These are phyloP conservation scores for Malassezia sp. DNA, from an alignment of 1,284 basidiomycete species.

Conservation along the genomic window DNA sequence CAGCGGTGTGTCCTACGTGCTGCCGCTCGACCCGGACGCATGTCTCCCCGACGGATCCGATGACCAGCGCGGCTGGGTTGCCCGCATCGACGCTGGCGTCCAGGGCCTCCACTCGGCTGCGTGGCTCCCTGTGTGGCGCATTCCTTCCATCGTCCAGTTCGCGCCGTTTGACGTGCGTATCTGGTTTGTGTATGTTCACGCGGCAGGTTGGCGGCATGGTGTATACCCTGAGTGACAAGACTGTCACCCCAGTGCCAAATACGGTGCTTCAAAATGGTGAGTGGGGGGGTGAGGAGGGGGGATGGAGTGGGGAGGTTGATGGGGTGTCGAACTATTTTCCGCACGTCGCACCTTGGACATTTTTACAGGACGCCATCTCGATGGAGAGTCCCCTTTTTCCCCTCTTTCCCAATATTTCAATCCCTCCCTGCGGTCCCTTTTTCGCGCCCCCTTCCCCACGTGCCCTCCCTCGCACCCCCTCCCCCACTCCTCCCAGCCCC, in stretches of 20 bases:
- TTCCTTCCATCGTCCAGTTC: constrained; percentile 13
- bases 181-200: no score
- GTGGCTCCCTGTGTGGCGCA: constrained; percentile 20
- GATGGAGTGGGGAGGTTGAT: no score
- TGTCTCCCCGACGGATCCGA: constrained; percentile 31
- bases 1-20: constrained; percentile 26
- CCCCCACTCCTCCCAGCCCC: no score
- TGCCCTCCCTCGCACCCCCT: no score
- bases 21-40: constrained; percentile 34
- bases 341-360: no score
- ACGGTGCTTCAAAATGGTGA: neutral
- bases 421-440: no score
- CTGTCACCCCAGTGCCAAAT: constrained; percentile 4
- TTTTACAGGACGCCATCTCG: no score
- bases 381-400: no score
- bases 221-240: constrained; percentile 11
- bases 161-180: neutral
- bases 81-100: constrained; percentile 26
- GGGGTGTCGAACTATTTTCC: no score
- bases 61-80: constrained; percentile 32
- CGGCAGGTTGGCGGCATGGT: constrained; percentile 5
- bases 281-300: no score
- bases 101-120: constrained; percentile 26
- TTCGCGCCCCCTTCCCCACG: no score
- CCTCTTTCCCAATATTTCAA: no score